Base-by-base conservation (phyloP, 192 early-diverging fungal species). In the Coemansia pectinata region DNA sequence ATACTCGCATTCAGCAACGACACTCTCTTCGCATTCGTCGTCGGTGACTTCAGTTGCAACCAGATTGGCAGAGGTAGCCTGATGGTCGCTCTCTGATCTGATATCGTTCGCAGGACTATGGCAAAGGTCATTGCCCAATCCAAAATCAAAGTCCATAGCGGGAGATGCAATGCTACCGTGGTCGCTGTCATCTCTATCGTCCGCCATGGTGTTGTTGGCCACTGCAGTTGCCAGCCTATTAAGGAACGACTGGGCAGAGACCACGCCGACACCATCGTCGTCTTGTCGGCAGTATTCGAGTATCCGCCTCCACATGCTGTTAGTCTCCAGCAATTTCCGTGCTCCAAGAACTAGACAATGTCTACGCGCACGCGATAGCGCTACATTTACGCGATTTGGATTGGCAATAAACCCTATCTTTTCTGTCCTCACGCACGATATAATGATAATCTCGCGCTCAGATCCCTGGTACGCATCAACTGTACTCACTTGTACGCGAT, bases 391-490 rank as follows among this genome's bases (percentile, higher is more conserved):
- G 12, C 86, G 76, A 39, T 85, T 81, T 10, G 79, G 70, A 10
- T 77, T 81, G n/a, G 78, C 70, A 15, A 80, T 81, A 41, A 87
- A 87, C 5, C 85, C 85, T 17, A 85, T 70, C 31, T 76, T 76
- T 3, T 77, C 75, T 4, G 79, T 82, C 23, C 84, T 72, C 21
- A 86, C 85, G 29, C 77, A 81, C 25, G 85, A 85, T 7, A 87
- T 70, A 29, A 87, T 71, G 42, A 87, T 83, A 2, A 87, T 58
- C 8, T 83, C 77, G 42, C 82, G 85, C 72, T 87, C 86, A 11
- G 83, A 79, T 0, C 86, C 86, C 65, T 87, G 86, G 70, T 86
- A 87, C 12, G 85, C 85, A 65, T 87, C 86, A 11, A 87, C 86
- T 0, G 86, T 87, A 53, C 78, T 84, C 27, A 87, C 81, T 47